Evolutionary conservation across 441 rosid species (phyloP).

Genomic region (Croton laevigatus): DNA sequence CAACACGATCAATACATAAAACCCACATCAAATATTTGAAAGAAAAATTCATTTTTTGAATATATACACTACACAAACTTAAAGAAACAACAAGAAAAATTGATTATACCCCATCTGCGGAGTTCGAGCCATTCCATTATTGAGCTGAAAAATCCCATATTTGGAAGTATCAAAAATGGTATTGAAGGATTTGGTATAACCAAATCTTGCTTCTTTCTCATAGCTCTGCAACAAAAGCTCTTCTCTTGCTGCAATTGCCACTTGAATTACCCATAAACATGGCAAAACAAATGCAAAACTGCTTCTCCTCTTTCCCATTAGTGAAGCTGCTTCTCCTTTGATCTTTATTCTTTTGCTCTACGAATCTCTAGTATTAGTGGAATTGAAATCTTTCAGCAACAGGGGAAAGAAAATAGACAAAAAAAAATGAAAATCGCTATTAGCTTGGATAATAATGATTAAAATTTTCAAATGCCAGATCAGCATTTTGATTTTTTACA

Average conservation of each 20-base stretch:
- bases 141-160: constrained; percentile 77
- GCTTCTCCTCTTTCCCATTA: constrained; percentile 5
- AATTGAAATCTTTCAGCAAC: not conserved
- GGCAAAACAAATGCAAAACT: constrained; percentile 17
- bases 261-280: constrained; percentile 30
- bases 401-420: not conserved
- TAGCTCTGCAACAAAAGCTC: constrained; percentile 42
- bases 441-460: not conserved
- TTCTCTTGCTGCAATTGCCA: constrained; percentile 44
- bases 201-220: constrained; percentile 22
- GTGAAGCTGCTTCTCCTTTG: no score
- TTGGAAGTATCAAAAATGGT: constrained; percentile 65
- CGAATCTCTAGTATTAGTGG: not conserved
- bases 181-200: constrained; percentile 46
- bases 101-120: constrained; percentile 83
- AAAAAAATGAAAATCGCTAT: no score
- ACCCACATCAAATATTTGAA: not conserved
- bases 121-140: constrained; percentile 83
- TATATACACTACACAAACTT: not conserved
- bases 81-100: not conserved
- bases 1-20: not conserved
- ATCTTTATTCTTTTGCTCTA: not conserved
- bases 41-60: not conserved
- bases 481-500: not conserved
- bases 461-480: not conserved